Evolutionary conservation across 441 rosid genomes (phyloP).

Genomic region (Populus tomentosa): DNA sequence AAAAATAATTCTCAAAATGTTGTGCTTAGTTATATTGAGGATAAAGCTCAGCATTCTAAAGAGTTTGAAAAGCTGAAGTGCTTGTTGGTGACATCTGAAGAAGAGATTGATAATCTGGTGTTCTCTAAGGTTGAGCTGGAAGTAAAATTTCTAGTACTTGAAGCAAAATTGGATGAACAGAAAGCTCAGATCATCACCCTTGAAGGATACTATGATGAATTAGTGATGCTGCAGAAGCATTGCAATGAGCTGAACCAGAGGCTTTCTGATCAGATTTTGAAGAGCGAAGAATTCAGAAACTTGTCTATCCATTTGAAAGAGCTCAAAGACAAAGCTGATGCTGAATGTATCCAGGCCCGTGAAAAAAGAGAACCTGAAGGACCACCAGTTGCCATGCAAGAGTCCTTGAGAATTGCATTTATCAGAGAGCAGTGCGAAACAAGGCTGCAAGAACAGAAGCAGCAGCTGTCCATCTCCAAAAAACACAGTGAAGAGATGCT

Average conservation of each 20-base stretch:
- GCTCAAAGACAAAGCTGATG: constrained; percentile 89
- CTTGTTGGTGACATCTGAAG: constrained; percentile 40
- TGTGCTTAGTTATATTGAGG: constrained; percentile 31
- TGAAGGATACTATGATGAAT: constrained; percentile 38
- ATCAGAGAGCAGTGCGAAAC: constrained; percentile 94
- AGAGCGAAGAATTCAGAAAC: constrained; percentile 86
- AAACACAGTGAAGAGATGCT: constrained; percentile 91
- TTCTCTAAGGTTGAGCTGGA: constrained; percentile 61
- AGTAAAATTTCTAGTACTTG: constrained; percentile 45
- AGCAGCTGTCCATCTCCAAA: constrained; percentile 78
- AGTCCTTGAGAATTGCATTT: constrained; percentile 92
- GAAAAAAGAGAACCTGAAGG: constrained; percentile 58
- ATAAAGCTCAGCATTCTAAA: constrained; percentile 33
- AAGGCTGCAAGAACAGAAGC: constrained; percentile 78
- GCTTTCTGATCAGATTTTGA: constrained; percentile 78
- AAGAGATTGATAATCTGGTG: constrained; percentile 55
- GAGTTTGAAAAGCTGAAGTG: constrained; percentile 55
- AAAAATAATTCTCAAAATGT: constrained; percentile 29
- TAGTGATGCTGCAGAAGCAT: constrained; percentile 41
- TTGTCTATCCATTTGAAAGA: constrained; percentile 81
- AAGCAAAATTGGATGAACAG: constrained; percentile 57
- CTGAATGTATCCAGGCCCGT: constrained; percentile 50
- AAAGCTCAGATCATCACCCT: constrained; percentile 31
- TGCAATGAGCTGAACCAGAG: constrained; percentile 57
- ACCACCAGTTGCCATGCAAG: constrained; percentile 66